phyloP scores from a whole-genome alignment of 371 early-diverging fungal genomes.

The Mortierella sp. region DNA sequence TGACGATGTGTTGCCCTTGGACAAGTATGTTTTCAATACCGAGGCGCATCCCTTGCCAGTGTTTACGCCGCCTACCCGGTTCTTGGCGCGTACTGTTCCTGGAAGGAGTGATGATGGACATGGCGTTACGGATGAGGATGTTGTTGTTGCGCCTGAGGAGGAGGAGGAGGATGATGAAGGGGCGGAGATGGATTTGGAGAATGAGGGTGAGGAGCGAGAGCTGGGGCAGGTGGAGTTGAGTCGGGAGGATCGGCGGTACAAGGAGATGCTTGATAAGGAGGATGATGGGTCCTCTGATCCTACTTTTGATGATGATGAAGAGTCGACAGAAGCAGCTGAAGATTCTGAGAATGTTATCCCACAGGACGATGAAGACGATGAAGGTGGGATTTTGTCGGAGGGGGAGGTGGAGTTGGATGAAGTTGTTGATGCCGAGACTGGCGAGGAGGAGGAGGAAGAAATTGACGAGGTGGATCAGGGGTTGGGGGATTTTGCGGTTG shows the following conservation, averaged over 20 bases:
- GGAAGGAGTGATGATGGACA: background rate
- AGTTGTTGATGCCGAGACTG: background rate
- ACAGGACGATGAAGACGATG: constrained; percentile 25
- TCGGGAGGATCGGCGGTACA: constrained; percentile 13
- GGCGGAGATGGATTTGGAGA: background rate
- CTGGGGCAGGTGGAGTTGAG: background rate
- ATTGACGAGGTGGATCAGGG: constrained; percentile 38
- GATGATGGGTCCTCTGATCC: constrained; percentile 6
- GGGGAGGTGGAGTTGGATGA: background rate
- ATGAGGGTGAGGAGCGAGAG: background rate
- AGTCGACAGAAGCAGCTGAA: background rate
- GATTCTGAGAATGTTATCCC: background rate
- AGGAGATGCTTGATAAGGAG: constrained; percentile 19
- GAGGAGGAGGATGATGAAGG: background rate
- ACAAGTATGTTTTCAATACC: constrained; percentile 90
- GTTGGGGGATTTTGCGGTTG: constrained; percentile 28
- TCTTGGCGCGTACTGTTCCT: constrained; percentile 27
- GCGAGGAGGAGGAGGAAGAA: background rate
- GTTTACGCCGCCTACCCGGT: constrained; percentile 57
- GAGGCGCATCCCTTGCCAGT: constrained; percentile 91
- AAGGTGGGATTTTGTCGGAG: constrained; percentile 9
- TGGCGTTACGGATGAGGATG: background rate
- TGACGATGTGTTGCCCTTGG: constrained; percentile 77
- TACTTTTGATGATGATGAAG: constrained; percentile 11
- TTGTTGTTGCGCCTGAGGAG: background rate